Base-by-base conservation (phyloP, 2,329 filamentous ascomycete genomes). In the Trichoderma sp. region DNA sequence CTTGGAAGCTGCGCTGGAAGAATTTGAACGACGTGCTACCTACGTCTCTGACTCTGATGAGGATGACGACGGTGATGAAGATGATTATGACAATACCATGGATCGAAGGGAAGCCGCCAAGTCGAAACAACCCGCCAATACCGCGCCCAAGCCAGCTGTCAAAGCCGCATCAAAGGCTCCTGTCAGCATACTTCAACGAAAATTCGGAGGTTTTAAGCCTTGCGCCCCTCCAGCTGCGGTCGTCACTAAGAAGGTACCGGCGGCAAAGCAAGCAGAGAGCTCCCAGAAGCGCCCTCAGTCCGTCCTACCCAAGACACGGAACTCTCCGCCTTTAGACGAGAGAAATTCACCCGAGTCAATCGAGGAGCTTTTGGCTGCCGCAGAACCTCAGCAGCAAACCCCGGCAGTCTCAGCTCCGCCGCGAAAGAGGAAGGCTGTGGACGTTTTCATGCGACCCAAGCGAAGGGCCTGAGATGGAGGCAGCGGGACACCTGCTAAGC, bases 391-490 rank as follows among this genome's bases (percentile, higher is more conserved):
- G 35, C 33, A 43, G 21, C 43, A 55, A 55, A 55, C 64, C 31
- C 33, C 53, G 16, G 16, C 47, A 57, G 31, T 24, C 56, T 24
- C 31, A 43, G 64, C 55, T 29, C 37, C 73, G 3, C 63, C 72
- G 10, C 77, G 78, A 53, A 86, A 86, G 73, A 80, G 84, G 65
- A 84, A 84, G 73, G 75, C 78, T 0, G 81, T 83, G 5, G 82
- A 82, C 70, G 78, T 86, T n/a, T 87, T 87, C 71, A 85, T 86
- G 83, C 80, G 78, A 56, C 82, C 79, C 6, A 84, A 83, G 75
- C 85, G 82, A 74, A 74, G 74, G 65, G 70, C 55, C 56, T 62
- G 29, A 37, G 40, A 47, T 60, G 10, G 69, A 69, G 52, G 27
- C 16, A 29, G 5, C 14, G 14, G 29, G 35, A 35, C 11, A 19